These are phyloP conservation scores for Leishmania tarentolae DNA, from an alignment of 208 protist species.

Conservation along the genomic window DNA sequence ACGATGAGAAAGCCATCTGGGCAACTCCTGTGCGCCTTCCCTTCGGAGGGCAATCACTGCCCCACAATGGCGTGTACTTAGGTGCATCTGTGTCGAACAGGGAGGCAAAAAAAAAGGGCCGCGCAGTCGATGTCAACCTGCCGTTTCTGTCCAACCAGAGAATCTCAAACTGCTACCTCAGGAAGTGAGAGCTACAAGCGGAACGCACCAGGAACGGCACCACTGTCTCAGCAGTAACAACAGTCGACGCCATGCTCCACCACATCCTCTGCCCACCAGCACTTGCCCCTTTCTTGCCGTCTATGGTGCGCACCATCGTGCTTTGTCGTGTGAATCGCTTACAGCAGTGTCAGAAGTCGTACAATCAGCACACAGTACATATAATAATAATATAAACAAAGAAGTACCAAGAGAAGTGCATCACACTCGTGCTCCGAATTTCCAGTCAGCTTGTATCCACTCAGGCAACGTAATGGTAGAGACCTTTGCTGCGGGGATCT, in stretches of 20 bases:
- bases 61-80: background rate
- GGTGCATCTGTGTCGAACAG: background rate
- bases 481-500: conserved; percentile 45
- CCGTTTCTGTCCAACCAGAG: background rate
- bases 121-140: background rate
- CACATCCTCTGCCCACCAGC: background rate
- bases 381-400: background rate
- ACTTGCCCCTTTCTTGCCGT: background rate
- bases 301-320: background rate
- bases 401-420: background rate
- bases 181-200: background rate
- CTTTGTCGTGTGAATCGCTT: background rate
- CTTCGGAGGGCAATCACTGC: background rate
- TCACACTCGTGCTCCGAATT: background rate
- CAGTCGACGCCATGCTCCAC: background rate
- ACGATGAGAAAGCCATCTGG: background rate
- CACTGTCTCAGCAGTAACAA: background rate
- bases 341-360: background rate
- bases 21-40: background rate
- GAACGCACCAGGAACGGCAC: background rate
- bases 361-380: background rate
- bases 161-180: background rate
- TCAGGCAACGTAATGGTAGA: conserved; percentile 82
- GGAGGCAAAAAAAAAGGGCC: background rate
- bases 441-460: background rate